Conservation (phyloP, 148 eudicot species). For the Drosera capensis region DNA sequence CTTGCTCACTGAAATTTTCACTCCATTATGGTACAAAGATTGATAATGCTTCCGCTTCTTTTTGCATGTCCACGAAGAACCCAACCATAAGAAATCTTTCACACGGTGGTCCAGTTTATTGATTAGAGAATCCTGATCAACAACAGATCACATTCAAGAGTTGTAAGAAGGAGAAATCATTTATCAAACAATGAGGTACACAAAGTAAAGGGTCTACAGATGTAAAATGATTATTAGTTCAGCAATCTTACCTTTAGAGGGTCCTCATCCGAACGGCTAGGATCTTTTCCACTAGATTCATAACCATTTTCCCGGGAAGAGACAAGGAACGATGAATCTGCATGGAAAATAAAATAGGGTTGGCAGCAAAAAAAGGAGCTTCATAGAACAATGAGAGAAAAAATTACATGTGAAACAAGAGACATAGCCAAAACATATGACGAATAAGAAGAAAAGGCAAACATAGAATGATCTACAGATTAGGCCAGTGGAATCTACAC, state of each 20-base stretch:
- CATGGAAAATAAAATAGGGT: slow-evolving; percentile 2
- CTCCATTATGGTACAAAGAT: slow-evolving; percentile 54
- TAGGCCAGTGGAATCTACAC: too few species aligned
- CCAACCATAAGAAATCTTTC: slow-evolving; percentile 41
- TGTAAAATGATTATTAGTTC: background rate
- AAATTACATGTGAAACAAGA: background rate
- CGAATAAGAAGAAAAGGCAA: too few species aligned
- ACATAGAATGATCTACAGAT: too few species aligned
- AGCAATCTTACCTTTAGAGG: slow-evolving; percentile 21
- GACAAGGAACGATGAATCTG: slow-evolving; percentile 14
- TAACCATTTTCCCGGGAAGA: slow-evolving; percentile 17
- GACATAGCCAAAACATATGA: too few species aligned
- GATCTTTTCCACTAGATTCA: slow-evolving; percentile 10
- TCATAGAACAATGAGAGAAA: background rate
- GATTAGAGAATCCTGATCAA: slow-evolving; percentile 21
- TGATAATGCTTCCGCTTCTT: slow-evolving; percentile 53
- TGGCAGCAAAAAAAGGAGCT: background rate
- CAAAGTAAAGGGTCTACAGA: background rate
- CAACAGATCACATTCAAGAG: slow-evolving; percentile 2
- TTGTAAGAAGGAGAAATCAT: background rate
- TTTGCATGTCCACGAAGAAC: slow-evolving; percentile 53
- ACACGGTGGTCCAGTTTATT: slow-evolving; percentile 16
- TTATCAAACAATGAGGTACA: background rate
- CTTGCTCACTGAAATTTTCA: slow-evolving; percentile 40
- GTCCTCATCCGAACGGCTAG: slow-evolving; percentile 10